Evolutionary conservation across 1,284 basidiomycete genomes (phyloP).

Genomic region (Thelephora terrestris): DNA sequence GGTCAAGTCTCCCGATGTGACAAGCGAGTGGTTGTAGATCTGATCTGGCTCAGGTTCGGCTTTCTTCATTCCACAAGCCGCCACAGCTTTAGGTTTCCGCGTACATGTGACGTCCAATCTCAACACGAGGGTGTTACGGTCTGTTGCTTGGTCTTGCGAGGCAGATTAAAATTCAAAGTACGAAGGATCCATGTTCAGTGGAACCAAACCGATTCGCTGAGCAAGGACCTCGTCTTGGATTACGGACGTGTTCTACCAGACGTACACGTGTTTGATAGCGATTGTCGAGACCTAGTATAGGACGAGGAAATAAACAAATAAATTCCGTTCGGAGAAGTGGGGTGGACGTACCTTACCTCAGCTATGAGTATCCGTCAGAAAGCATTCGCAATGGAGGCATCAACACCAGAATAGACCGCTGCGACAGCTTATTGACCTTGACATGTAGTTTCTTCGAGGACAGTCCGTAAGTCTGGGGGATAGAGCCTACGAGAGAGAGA

Average conservation of each 20-base stretch:
- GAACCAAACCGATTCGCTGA: slow-evolving; percentile 86
- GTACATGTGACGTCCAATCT: too few relatives aligned
- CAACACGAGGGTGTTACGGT: slow-evolving; percentile 91
- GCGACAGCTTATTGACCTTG: slow-evolving; percentile 68
- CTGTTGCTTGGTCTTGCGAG: slow-evolving; percentile 45
- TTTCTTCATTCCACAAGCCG: slow-evolving; percentile 31
- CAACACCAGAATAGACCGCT: slow-evolving; percentile 82
- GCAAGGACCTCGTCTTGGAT: too few relatives aligned
- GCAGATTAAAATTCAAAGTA: slow-evolving; percentile 34
- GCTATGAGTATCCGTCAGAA: slow-evolving; percentile 85
- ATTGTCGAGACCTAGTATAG: slow-evolving; percentile 90
- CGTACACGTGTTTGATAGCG: slow-evolving; percentile 89
- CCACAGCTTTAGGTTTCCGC: slow-evolving; percentile 35
- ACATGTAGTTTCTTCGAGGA: slow-evolving; percentile 56
- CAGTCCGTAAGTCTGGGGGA: neutral
- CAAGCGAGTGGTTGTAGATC: too few relatives aligned
- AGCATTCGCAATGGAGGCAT: slow-evolving; percentile 94
- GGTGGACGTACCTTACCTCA: too few relatives aligned
- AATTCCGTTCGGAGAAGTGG: too few relatives aligned
- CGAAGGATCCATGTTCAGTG: slow-evolving; percentile 80
- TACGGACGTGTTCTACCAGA: slow-evolving; percentile 94
- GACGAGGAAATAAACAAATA: too few relatives aligned
- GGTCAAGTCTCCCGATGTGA: too few relatives aligned
- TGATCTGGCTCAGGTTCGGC: slow-evolving; percentile 52
- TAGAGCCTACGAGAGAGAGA: too few relatives aligned